Conservation (phyloP, 2,329 filamentous ascomycete species). For the Ophiocordyceps sinensis region DNA sequence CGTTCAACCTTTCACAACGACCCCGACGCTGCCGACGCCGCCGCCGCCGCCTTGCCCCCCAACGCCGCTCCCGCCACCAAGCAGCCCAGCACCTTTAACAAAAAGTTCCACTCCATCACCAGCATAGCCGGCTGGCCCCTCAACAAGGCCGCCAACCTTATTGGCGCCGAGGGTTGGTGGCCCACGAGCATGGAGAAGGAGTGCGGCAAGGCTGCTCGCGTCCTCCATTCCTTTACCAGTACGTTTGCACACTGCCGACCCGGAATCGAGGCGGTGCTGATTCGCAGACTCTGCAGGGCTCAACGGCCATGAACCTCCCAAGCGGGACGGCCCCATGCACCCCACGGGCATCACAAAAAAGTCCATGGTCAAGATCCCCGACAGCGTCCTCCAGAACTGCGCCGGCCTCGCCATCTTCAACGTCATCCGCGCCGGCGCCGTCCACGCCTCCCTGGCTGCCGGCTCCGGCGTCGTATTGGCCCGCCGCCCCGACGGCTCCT, state of each 20-base stretch:
- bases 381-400: slow-evolving; percentile 35
- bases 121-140: slow-evolving; percentile 53
- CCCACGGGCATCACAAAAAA: slow-evolving; percentile 16
- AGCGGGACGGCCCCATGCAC: slow-evolving; percentile 13
- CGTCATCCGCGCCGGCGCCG: slow-evolving; percentile 43
- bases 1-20: slow-evolving; percentile 1
- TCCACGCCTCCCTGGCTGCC: slow-evolving; percentile 39
- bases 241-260: slow-evolving; percentile 5
- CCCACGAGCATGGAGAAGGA: slow-evolving; percentile 60
- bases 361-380: slow-evolving; percentile 15
- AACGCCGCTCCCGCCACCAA: background rate
- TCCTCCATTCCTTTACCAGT: slow-evolving; percentile 59
- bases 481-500: slow-evolving; percentile 42
- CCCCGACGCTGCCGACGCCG: background rate
- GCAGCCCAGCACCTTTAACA: slow-evolving; percentile 26
- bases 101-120: slow-evolving; percentile 49
- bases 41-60: background rate
- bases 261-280: background rate
- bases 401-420: slow-evolving; percentile 51
- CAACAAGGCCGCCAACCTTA: slow-evolving; percentile 51
- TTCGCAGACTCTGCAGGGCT: slow-evolving; percentile 6
- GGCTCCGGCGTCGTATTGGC: slow-evolving; percentile 46
- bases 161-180: slow-evolving; percentile 65
- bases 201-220: slow-evolving; percentile 61
- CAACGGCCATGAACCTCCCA: slow-evolving; percentile 6